A percentile compares a stretch with the other conserved stretches of the same genome.
Evolutionary conservation across 1,284 basidiomycete species (phyloP).

Genomic region (Jaminaea rosea): DNA sequence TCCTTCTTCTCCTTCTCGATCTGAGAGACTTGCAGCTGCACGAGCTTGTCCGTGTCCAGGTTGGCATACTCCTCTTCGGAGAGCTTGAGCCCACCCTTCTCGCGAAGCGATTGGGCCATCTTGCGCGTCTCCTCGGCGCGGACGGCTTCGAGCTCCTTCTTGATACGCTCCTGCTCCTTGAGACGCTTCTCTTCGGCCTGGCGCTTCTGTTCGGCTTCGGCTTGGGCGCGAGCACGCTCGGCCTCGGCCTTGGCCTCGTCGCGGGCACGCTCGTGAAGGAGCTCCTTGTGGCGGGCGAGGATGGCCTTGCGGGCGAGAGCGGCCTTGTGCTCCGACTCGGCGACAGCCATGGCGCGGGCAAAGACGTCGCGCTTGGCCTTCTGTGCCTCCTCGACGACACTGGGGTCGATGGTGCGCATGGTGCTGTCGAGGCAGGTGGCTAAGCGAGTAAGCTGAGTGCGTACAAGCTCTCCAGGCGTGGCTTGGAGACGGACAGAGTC

Average conservation of each 20-base stretch:
- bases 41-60: slow-evolving; percentile 77
- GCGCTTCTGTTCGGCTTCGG: slow-evolving; percentile 63
- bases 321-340: slow-evolving; percentile 41
- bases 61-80: slow-evolving; percentile 69
- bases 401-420: slow-evolving; percentile 37
- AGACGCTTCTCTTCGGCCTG: slow-evolving; percentile 63
- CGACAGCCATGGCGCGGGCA: slow-evolving; percentile 35
- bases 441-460: slow-evolving; percentile 43
- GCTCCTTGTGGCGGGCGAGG: slow-evolving; percentile 75
- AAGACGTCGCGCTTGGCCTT: slow-evolving; percentile 33
- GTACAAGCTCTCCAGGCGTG: slow-evolving; percentile 44
- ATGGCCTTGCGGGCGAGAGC: slow-evolving; percentile 50
- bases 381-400: slow-evolving; percentile 22
- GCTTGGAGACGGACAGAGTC: slow-evolving; percentile 39
- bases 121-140: slow-evolving; percentile 78
- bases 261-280: slow-evolving; percentile 76
- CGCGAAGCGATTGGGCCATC: slow-evolving; percentile 75
- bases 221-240: slow-evolving; percentile 54
- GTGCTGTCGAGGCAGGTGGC: slow-evolving; percentile 41
- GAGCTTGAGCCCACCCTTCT: slow-evolving; percentile 75
- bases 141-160: slow-evolving; percentile 73
- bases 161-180: slow-evolving; percentile 69
- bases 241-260: slow-evolving; percentile 75
- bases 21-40: slow-evolving; percentile 62
- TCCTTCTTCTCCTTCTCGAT: slow-evolving; percentile 97